Base-by-base conservation (phyloP, 139 green algal species). In the Micractinium conductrix region DNA sequence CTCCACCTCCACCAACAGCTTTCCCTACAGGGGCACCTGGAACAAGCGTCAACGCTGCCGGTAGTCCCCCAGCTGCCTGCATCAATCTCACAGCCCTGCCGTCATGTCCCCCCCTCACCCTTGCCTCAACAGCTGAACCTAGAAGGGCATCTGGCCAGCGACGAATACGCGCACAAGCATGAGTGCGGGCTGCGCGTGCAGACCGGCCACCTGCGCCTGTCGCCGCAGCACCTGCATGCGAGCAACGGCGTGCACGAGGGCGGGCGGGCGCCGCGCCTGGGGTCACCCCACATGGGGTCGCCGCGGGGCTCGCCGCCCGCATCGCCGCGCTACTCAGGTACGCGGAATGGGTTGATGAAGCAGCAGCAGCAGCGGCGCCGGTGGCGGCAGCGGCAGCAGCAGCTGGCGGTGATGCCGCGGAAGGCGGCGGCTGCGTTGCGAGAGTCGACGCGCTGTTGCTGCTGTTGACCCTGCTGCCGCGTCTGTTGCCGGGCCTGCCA, bases 121-220 rank as follows among this genome's bases (percentile, higher is more conserved):
- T 33, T 62, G 0, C 22, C 43, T 40, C 22, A 79, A 38, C 53
- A 75, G 63, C 75, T 92, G 28, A 79, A 90, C 88, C 30, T 80
- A 37, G 87, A 87, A 33, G 88, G 87, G 14, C 21, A 40, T 3
- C 48, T 90, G 45, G 83, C 84, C n/a, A 92, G 87, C 45, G 88
- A 91, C n/a, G 63, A 90, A 44, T 91, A 81, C 5, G 48, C 74
- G 2, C 62, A 81, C 50, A 81, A 81, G 74, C 50, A 44, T 12
- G 74, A 81, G 74, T 81, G 74, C 35, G 74, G 74, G 33, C 74
- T 81, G 33, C 74, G 74, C 21, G 69, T 81, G 53, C 74, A 81
- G 74, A 81, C 74, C 6, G 74, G 74, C 8, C 74, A 81, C 50
- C 50, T 81, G 50, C 50, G 74, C 14, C 74, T 81, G 50, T 70